Evolutionary conservation across 495 filamentous ascomycete genomes (phyloP), one percentile per base, ranked within the genome.

Genomic region (Podospora conica): DNA sequence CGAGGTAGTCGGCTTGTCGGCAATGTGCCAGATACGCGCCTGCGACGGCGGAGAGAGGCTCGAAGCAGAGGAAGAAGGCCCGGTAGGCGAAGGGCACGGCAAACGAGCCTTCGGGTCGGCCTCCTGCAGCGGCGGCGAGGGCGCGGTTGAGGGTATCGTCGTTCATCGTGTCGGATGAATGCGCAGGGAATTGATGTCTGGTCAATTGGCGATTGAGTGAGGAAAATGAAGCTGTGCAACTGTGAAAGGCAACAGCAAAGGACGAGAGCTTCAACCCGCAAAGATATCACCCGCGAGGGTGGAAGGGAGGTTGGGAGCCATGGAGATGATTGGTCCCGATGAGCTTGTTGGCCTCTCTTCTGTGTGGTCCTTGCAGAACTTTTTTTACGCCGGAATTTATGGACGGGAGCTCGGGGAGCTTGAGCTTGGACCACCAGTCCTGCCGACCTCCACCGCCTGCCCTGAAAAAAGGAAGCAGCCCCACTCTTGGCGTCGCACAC

Each of bases 1-100:
- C 55, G n/a, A 91, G 83, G 73, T 90, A 91, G 9, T 73, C 75
- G n/a, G 73, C 60, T 53, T 86, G 87, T 21, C 74, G 74, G 71
- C 84, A 81, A 71, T 84, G 77, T 27, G 87, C 85, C 73, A 80
- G 85, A 77, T 81, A 85, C n/a, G 88, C 87, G 33, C 89, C 89
- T 1, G 82, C 71, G 27, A 90, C 77, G n/a, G 89, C 85, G 15
- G 83, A 83, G 57, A 88, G 60, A 0, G 88, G 88, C 71, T 91
- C 88, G 73, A 90, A 79, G 68, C 82, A 76, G 29, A 90, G 84
- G 78, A 90, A 90, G 75, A 89, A 88, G 66, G 83, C 59, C 10
- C 79, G 77, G 76, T 91, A 91, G 56, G 72, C 27, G 9, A 78
- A 69, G 0, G 84, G 82, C n/a, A 84, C 74, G 7, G 66, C 55